Percentiles rank a stretch among this genome's conserved stretches.
These are phyloP conservation scores for Alisma plantagoaquatica DNA, from an alignment of 106 monocot genomes.

Conservation along the genomic window DNA sequence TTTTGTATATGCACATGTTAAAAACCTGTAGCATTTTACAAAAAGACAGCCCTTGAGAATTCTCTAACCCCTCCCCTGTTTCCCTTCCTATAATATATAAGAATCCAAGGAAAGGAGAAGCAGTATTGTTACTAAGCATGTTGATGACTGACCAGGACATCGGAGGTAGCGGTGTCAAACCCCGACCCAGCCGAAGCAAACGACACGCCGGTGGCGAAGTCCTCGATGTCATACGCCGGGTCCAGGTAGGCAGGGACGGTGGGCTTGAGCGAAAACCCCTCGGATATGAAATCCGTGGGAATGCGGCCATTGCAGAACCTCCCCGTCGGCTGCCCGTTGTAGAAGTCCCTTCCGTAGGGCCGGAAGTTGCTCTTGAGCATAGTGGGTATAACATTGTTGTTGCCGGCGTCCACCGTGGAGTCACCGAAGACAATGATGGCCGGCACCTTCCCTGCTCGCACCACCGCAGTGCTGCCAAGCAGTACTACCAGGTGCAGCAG, in stretches of 20 bases:
- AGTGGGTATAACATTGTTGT: slow-evolving; percentile 18
- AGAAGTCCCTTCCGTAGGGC: slow-evolving; percentile 25
- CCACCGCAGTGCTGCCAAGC: background rate
- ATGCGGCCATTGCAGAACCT: slow-evolving; percentile 23
- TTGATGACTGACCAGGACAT: slow-evolving; percentile 21
- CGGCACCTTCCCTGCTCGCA: background rate
- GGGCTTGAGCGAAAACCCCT: slow-evolving; percentile 15
- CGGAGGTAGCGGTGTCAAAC: slow-evolving; percentile 20
- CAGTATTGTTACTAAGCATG: no score
- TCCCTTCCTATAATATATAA: no score
- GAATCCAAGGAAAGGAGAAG: no score
- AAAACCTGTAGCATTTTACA: no score
- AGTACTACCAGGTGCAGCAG: no score
- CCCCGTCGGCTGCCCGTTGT: slow-evolving; percentile 18
- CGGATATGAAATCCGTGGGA: slow-evolving; percentile 22
- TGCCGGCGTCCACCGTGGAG: slow-evolving; percentile 23
- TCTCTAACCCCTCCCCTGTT: no score
- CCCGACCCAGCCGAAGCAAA: slow-evolving; percentile 26
- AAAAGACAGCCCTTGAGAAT: no score
- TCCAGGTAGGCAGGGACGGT: slow-evolving; percentile 23
- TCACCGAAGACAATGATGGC: slow-evolving; percentile 23
- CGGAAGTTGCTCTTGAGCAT: slow-evolving; percentile 24
- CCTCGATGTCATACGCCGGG: slow-evolving; percentile 14
- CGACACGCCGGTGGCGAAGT: slow-evolving; percentile 20
- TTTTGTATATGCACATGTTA: background rate